Base-by-base conservation (phyloP, 805 yeast species). In the Zygotorulaspora sp. region DNA sequence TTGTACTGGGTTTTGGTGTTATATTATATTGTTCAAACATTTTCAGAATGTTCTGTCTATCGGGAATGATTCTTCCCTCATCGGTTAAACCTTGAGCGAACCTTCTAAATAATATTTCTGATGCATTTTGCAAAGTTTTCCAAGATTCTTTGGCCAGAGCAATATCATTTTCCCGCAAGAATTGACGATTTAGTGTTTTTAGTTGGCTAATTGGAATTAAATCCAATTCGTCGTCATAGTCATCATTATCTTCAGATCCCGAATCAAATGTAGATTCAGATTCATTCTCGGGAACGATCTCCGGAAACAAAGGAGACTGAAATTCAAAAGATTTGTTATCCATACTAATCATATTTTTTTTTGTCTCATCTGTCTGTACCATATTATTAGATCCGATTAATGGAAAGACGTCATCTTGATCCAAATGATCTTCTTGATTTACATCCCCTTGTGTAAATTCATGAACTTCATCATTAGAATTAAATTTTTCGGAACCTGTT, bases 1-100 rank as follows among this genome's bases (percentile, higher is more conserved):
- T 45, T 3, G 52, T 43, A 8, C 51, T 36, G 9, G 29, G 33
- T 3, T 18, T 18, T 2, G 50, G 32, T 2, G 50, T n/a, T 2
- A 50, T 29, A 6, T 49, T 45, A 15, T 41, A 46, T 16, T 41
- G 38, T 20, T 36, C 20, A n/a, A 53, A 38, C 7, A 50, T 26
- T 3, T 40, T 30, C 7, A 49, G 26, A 14, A 56, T 40, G 8
- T 36, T 40, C 5, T 39, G 40, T 24, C 47, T 43, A 27, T 44
- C 46, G 2, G 48, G 39, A 4, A 40, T 22, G 10, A 52, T 25
- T 10, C 34, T 31, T 11, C 31, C 26, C 2, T 37, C 46, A 14
- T 44, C 45, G 2, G n/a, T 23, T 9, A 53, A 29, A n/a, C 34
- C 36, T n/a, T 15, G n/a, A 2, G 38, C 32, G 2, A 52, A 6